Percentiles rank a stretch among this genome's conserved stretches.
These are phyloP conservation scores for Plenodomus lindquistii DNA, from an alignment of 2,329 filamentous ascomycete species.

Conservation along the genomic window DNA sequence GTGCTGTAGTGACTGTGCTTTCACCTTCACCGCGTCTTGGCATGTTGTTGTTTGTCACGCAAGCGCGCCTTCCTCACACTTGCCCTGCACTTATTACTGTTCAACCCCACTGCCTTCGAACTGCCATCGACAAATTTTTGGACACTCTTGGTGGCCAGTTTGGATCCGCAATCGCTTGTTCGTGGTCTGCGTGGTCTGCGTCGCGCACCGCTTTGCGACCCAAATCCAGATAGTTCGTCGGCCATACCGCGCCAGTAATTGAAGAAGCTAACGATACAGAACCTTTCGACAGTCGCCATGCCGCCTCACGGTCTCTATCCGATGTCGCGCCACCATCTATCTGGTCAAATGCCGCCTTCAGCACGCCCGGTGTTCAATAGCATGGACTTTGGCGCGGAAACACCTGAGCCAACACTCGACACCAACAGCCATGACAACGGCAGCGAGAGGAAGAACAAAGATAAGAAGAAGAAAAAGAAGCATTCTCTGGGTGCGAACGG, in stretches of 20 bases:
- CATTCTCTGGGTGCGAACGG: not conserved
- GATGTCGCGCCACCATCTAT: conserved; percentile 26
- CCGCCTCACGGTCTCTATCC: conserved; percentile 29
- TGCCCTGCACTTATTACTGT: not conserved
- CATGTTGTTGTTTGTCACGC: not conserved
- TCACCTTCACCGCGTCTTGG: not conserved
- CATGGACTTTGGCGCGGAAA: conserved; percentile 20
- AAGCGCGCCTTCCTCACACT: not conserved
- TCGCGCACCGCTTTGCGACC: not conserved
- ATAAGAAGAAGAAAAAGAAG: conserved; percentile 11
- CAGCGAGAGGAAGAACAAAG: conserved; percentile 2
- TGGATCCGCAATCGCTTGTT: not conserved
- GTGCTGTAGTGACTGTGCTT: too few species aligned
- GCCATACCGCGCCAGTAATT: too few species aligned
- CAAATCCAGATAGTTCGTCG: not conserved
- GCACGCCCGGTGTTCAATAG: conserved; percentile 22
- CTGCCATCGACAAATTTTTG: not conserved
- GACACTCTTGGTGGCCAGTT: not conserved
- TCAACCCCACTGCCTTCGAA: not conserved
- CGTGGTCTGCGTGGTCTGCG: not conserved
- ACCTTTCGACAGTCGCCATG: conserved; percentile 9
- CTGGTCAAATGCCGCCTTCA: conserved; percentile 6
- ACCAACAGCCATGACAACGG: not conserved
- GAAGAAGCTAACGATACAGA: too few species aligned
- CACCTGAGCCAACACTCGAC: not conserved